Evolutionary conservation across 2,329 filamentous ascomycete genomes (phyloP).

Genomic region (Ophiostoma angusticollis): DNA sequence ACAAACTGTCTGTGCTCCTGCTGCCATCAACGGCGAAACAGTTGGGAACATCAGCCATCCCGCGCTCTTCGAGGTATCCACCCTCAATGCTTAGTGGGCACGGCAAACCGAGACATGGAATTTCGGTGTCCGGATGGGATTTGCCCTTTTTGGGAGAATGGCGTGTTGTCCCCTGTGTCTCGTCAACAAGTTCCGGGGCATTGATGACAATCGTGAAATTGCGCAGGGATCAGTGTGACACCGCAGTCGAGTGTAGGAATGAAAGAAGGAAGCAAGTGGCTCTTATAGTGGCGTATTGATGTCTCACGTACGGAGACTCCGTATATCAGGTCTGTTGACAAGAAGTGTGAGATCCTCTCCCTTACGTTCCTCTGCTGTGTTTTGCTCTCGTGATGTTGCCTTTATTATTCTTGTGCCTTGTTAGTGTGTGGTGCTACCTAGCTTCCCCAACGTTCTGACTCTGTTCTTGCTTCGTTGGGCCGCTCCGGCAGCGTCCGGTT

Average conservation of each 20-base stretch:
- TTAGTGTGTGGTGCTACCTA: not conserved
- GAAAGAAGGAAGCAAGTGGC: not conserved
- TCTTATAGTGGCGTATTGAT: not conserved
- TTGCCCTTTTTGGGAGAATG: conserved; percentile 10
- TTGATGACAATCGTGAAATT: too few relatives aligned
- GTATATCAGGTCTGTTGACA: too few relatives aligned
- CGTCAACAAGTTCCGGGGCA: too few relatives aligned
- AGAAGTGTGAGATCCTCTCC: not conserved
- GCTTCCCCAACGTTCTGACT: conserved; percentile 14
- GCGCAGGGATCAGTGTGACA: too few relatives aligned
- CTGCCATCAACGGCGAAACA: too few relatives aligned
- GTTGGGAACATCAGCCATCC: too few relatives aligned
- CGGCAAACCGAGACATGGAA: conserved; percentile 2
- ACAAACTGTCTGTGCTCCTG: too few relatives aligned
- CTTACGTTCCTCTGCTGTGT: not conserved
- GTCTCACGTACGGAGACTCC: too few relatives aligned
- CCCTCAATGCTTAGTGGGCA: too few relatives aligned
- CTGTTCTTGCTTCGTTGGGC: conserved; percentile 10
- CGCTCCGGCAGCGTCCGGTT: conserved; percentile 9
- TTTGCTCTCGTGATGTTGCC: not conserved
- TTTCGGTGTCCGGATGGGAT: conserved; percentile 10
- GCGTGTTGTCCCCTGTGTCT: conserved; percentile 3
- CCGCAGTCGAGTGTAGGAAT: too few relatives aligned
- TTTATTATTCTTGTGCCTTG: not conserved
- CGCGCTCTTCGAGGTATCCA: too few relatives aligned